phyloP scores from a whole-genome alignment of 345 rosid genomes.

The Eucalyptus pauciflora region DNA sequence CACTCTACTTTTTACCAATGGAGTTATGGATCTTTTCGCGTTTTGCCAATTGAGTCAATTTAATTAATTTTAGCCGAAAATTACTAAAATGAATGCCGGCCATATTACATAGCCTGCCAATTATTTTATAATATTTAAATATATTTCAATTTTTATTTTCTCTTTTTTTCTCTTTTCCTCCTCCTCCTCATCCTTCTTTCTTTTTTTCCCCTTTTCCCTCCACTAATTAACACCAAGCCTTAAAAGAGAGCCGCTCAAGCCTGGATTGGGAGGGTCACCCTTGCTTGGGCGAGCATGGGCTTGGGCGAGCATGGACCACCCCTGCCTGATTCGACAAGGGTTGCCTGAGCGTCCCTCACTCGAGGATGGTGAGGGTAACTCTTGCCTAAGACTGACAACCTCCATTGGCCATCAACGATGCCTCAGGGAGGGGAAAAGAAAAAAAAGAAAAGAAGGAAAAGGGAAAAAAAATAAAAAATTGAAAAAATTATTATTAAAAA shows the following conservation, averaged over 20 bases:
- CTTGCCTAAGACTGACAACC: background rate
- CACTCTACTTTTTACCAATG: too few species aligned
- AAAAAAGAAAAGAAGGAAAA: too few species aligned
- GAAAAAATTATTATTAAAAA: too few species aligned
- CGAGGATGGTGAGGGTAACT: background rate
- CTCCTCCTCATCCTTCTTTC: too few species aligned
- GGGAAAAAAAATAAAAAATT: too few species aligned
- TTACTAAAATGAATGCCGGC: accelerated
- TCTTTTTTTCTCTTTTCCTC: background rate
- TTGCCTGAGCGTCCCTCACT: accelerated
- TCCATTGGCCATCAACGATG: background rate
- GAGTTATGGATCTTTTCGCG: accelerated
- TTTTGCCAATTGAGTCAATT: accelerated
- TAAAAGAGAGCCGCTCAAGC: accelerated
- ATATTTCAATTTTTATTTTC: too few species aligned
- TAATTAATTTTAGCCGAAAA: too few species aligned
- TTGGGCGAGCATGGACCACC: too few species aligned
- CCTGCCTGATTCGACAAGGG: too few species aligned
- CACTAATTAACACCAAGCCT: background rate
- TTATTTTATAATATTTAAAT: too few species aligned
- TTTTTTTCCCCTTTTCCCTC: background rate
- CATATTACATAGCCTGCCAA: accelerated
- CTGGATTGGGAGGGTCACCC: accelerated
- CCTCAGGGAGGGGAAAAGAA: accelerated
- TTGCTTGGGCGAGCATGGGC: too few species aligned